Evolutionary conservation across 2,329 filamentous ascomycete species (phyloP).

Genomic region (Calonectria crousiana): DNA sequence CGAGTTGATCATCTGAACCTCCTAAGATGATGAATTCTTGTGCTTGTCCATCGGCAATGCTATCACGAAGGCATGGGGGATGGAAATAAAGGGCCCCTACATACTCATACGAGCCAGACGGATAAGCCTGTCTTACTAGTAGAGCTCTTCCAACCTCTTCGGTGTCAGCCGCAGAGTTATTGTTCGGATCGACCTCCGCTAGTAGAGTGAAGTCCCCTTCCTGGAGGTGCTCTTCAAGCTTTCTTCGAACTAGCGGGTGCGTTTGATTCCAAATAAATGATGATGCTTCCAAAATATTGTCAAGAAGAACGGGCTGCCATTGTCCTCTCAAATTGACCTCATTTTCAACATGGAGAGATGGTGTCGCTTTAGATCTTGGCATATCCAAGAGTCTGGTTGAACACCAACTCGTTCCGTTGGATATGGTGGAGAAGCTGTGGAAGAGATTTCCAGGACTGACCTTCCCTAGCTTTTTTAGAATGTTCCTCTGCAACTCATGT

Average conservation of each 20-base stretch:
- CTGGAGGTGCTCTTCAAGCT: neutral
- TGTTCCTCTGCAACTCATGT: neutral
- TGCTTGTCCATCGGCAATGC: neutral
- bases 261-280: neutral
- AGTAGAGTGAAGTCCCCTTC: neutral
- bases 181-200: neutral
- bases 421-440: neutral
- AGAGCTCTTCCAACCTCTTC: neutral
- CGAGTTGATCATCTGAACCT: neutral
- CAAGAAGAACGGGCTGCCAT: neutral
- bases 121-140: neutral
- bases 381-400: neutral
- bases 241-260: neutral
- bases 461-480: neutral
- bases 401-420: neutral
- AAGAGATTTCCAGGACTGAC: neutral
- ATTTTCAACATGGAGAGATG: neutral
- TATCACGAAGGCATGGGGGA: neutral
- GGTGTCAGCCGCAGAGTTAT: neutral
- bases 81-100: neutral
- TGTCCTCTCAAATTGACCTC: neutral
- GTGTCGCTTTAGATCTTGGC: neutral
- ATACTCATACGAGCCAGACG: neutral
- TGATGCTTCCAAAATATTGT: neutral
- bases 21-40: neutral